Evolutionary conservation across 2,329 filamentous ascomycete species (phyloP).

Genomic region (Verticillium dahliae): DNA sequence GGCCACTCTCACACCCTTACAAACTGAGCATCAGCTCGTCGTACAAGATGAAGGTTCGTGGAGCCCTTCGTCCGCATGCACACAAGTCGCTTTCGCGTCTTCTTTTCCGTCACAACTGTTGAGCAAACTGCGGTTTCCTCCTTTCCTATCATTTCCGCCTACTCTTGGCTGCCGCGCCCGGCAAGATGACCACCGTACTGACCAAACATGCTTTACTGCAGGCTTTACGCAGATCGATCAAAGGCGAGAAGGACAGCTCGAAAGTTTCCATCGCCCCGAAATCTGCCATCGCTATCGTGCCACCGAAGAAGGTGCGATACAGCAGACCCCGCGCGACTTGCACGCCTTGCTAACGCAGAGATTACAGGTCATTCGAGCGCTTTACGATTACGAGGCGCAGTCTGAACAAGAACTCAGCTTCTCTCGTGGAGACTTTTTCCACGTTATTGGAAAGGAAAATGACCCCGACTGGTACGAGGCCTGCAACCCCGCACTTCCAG

Average conservation of each 20-base stretch:
- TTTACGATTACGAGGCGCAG: constrained; percentile 84
- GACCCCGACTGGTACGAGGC: constrained; percentile 97
- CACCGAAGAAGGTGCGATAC: constrained; percentile 80
- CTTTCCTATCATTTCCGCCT: background rate
- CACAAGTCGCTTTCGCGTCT: constrained; percentile 2
- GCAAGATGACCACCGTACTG: constrained; percentile 20
- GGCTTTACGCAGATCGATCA: constrained; percentile 82
- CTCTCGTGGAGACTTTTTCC: constrained; percentile 93
- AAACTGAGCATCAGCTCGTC: constrained; percentile 2
- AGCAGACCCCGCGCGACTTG: background rate
- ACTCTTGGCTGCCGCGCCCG: background rate
- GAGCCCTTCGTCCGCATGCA: background rate
- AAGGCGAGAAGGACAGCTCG: constrained; percentile 75
- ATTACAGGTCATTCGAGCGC: constrained; percentile 83
- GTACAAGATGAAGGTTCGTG: constrained; percentile 14
- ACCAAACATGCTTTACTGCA: constrained; percentile 41
- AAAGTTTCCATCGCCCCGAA: constrained; percentile 77
- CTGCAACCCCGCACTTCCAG: constrained; percentile 85
- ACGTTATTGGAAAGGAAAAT: constrained; percentile 93
- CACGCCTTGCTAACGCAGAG: background rate
- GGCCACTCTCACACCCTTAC: background rate
- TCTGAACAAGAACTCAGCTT: constrained; percentile 79
- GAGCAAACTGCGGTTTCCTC: background rate
- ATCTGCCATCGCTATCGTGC: constrained; percentile 79
- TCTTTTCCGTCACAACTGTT: constrained; percentile 3